Conservation (phyloP, 2,329 filamentous ascomycete genomes). For the Penicillium sp. region DNA sequence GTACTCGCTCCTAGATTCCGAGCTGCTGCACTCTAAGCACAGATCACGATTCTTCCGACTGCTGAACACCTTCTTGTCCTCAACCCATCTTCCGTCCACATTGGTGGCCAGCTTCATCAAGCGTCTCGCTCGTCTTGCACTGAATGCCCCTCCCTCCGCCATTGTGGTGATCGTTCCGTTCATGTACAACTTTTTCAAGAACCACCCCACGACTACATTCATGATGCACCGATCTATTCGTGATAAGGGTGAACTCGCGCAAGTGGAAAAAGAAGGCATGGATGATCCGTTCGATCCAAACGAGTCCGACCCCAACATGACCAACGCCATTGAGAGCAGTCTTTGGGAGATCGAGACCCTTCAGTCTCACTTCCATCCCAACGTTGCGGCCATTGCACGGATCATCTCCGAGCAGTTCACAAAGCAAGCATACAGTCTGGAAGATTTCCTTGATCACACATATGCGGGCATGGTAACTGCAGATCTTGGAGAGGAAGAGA, state of each 20-base stretch:
- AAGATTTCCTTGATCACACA: slow-evolving; percentile 94
- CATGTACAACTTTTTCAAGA: slow-evolving; percentile 91
- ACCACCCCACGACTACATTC: slow-evolving; percentile 87
- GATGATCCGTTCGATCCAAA: slow-evolving; percentile 74
- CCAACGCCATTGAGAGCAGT: slow-evolving; percentile 83
- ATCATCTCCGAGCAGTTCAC: slow-evolving; percentile 97
- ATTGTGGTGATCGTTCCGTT: slow-evolving; percentile 88
- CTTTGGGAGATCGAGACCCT: slow-evolving; percentile 93
- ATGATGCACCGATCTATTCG: slow-evolving; percentile 82
- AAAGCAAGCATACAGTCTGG: slow-evolving; percentile 89
- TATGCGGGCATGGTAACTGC: slow-evolving; percentile 75
- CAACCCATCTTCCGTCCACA: slow-evolving; percentile 85
- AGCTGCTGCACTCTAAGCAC: slow-evolving; percentile 89
- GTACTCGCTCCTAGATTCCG: slow-evolving; percentile 84
- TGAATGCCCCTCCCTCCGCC: slow-evolving; percentile 86
- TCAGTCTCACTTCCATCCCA: slow-evolving; percentile 93
- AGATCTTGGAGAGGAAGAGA: slow-evolving; percentile 64
- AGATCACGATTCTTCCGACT: slow-evolving; percentile 90
- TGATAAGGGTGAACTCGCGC: slow-evolving; percentile 57
- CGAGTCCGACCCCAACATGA: slow-evolving; percentile 80
- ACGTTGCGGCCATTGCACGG: slow-evolving; percentile 88
- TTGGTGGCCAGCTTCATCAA: slow-evolving; percentile 97
- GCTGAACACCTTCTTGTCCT: slow-evolving; percentile 83
- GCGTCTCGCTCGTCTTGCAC: slow-evolving; percentile 75
- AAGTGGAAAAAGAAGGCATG: slow-evolving; percentile 62